A percentile compares a stretch with the other conserved stretches of the same genome.
Evolutionary conservation across 495 filamentous ascomycete species (phyloP).

Genomic region (Penicillium cataractarum): DNA sequence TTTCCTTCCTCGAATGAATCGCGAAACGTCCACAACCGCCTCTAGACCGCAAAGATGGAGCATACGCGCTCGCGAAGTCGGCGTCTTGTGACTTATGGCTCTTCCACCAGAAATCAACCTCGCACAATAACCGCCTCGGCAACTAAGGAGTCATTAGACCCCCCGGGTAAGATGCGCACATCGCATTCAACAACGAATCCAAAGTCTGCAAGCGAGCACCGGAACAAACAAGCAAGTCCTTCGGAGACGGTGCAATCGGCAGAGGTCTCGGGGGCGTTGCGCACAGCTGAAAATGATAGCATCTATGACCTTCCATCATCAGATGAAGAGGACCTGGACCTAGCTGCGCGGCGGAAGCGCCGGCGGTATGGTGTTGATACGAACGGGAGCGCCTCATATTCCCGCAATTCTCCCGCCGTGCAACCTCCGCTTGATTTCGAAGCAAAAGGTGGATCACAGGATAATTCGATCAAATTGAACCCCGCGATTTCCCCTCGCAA

Average conservation of each 20-base stretch:
- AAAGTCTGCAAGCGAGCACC: slow-evolving; percentile 7
- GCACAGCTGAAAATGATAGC: slow-evolving; percentile 7
- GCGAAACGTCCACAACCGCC: neutral
- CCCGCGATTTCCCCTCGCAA: neutral
- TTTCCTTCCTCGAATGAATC: slow-evolving; percentile 12
- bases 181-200: slow-evolving; percentile 1
- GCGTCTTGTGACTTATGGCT: slow-evolving; percentile 54
- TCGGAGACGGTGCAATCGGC: neutral
- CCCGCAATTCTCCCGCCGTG: neutral
- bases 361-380: slow-evolving; percentile 13
- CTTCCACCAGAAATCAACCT: slow-evolving; percentile 33
- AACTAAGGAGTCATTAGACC: neutral
- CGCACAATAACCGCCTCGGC: slow-evolving; percentile 9
- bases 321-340: slow-evolving; percentile 33
- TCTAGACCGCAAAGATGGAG: slow-evolving; percentile 25
- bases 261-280: neutral
- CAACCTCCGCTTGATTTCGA: neutral
- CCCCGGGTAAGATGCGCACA: neutral
- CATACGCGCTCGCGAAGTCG: slow-evolving; percentile 35
- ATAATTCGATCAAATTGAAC: neutral
- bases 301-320: slow-evolving; percentile 47
- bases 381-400: neutral
- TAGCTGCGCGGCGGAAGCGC: slow-evolving; percentile 21
- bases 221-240: slow-evolving; percentile 7
- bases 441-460: neutral